Evolutionary conservation across 768 basidiomycete species (phyloP), one percentile per base, ranked within the genome.

Genomic region (Hygrocybe punicea): DNA sequence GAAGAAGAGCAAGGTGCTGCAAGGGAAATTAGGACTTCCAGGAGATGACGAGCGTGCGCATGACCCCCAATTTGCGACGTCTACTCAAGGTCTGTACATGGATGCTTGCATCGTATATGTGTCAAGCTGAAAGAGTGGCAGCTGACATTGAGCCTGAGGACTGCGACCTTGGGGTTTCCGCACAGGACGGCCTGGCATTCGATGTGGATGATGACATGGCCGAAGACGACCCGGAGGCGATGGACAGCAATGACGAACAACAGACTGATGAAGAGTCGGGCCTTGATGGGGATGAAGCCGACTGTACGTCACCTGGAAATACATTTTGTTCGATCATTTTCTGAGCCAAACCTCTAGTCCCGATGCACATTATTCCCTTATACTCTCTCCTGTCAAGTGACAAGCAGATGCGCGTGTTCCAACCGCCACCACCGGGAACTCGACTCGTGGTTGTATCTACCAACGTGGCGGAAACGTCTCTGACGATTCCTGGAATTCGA

Each of bases 401-500:
- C 55, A 91, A 93, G 69, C 97, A 99, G 67, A 93, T 98, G 89
- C 80, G 80, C 17, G 95, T 98, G 2, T 99, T 99, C 67, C 75
- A 86, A 58, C 77, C 86, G 1, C 93, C 95, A 11, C 97, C 97
- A 4, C 71, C 77, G 4, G 90, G 87, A 5, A 75, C 78, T 58
- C 89, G 97, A 35, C 79, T 99, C 3, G 94, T 98, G 13, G 93
- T 98, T 14, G 87, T 99, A 5, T 85, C 96, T 2, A 98, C 96
- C 1, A 98, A 98, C 68, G 89, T 98, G 24, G 96, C 96, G 1
- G 96, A 98, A 69, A 98, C 96, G 0, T 97, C 96, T 6, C 76
- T 98, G 33, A 98, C 96, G 0, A 99, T 99, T 58, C 96, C 96
- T 23, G 91, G 91, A 6, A 95, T 99, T 64, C 89, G 91, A 14